Base-by-base conservation (phyloP, 225 moss, liverwort and hornwort genomes). In the Bryum argenteum region DNA sequence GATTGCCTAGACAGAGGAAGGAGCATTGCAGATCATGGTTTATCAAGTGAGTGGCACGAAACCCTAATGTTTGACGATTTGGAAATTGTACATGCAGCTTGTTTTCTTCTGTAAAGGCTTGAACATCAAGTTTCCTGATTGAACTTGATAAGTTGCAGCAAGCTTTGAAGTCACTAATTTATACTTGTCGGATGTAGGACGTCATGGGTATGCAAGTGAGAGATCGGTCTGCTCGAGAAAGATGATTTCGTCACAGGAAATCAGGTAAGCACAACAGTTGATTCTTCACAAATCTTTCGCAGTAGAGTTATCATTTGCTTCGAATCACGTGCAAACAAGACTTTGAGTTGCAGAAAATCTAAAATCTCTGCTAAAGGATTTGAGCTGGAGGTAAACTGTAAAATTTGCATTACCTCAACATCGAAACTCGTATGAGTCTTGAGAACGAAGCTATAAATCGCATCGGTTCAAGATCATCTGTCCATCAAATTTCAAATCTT, bases 1-100 rank as follows among this genome's bases (percentile, higher is more conserved):
- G 69, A 73, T 73, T 47, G 26, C 59, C 47, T 65, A 9, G 44
- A 55, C 70, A 65, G 65, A 69, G 47, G 47, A 47, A 73, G 60
- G 70, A 60, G 17, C 48, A 39, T 73, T 16, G 54, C 37, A 15
- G 50, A 76, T 56, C 43, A 52, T 80, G 59, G 73, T 70, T 37
- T 55, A 70, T 42, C 65, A 78, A 48, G 77, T 69, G 37, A 76
- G 67, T 33, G 22, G 42, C 14, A 15, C 8, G 7, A 70, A 71
- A 22, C 61, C 40, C 15, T 15, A 47, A 11, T 61, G 21, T 51
- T 61, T 0, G 50, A 8, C 40, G 39, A 51, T 24, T 62, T n/a
- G n/a, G n/a, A n/a, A n/a, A n/a, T n/a, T n/a, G n/a, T 28, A 28
- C 2, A 5, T 28, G 28, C 5, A 48, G 17, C 48, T 48, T 48